Conservation (phyloP, 169 alveolate species). For the Eimeria nieschulzi region DNA sequence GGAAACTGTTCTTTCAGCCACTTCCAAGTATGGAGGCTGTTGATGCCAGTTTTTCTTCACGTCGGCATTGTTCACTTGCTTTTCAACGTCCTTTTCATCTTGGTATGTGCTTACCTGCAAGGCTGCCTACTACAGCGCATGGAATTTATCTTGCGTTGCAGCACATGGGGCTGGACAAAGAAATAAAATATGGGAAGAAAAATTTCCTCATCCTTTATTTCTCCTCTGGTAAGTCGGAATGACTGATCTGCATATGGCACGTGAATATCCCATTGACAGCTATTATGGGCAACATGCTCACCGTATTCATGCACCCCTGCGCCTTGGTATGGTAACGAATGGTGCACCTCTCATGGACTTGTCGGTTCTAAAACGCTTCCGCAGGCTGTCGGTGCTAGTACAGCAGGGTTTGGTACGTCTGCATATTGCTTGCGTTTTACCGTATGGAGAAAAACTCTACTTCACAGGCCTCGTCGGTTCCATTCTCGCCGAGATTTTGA, state of each 20-base stretch:
- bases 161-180: constrained; percentile 68
- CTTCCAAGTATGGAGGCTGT: constrained; percentile 82
- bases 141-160: not conserved
- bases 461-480: constrained; percentile 58
- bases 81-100: constrained; percentile 81
- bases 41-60: constrained; percentile 84
- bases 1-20: constrained; percentile 4
- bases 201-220: constrained; percentile 62
- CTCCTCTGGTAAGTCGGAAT: constrained; percentile 41
- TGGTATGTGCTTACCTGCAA: constrained; percentile 10
- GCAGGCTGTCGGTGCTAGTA: constrained; percentile 71
- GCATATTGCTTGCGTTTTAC: not conserved
- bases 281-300: constrained; percentile 62
- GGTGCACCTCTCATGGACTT: not conserved
- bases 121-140: not conserved
- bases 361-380: not conserved
- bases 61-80: constrained; percentile 83
- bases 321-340: constrained; percentile 40
- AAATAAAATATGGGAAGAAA: constrained; percentile 37
- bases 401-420: constrained; percentile 68
- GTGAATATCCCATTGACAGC: constrained; percentile 18
- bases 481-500: constrained; percentile 57
- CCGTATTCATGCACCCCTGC: constrained; percentile 69
- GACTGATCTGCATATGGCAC: not conserved
- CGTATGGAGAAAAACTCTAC: not conserved